phyloP scores from a whole-genome alignment of 495 filamentous ascomycete genomes.

The Aspergillus incahuasiensis region DNA sequence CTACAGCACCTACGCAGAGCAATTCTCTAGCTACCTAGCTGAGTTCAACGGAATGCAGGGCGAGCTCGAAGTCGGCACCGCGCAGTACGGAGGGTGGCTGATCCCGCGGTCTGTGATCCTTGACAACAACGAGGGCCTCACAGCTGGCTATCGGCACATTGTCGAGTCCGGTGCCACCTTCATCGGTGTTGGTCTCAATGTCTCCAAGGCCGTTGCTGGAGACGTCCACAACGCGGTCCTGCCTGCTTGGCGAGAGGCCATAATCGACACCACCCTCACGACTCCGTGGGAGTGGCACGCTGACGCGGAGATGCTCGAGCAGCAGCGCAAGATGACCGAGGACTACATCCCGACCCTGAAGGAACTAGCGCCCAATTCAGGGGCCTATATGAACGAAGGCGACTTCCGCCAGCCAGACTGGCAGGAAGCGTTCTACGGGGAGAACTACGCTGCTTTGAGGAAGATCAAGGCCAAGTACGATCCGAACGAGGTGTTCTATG shows the following conservation, averaged over 20 bases:
- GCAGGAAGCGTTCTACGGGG: slow-evolving; percentile 49
- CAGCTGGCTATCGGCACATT: slow-evolving; percentile 34
- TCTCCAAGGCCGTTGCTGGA: slow-evolving; percentile 33
- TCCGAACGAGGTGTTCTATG: slow-evolving; percentile 57
- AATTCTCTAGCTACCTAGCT: slow-evolving; percentile 42
- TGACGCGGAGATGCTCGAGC: slow-evolving; percentile 27
- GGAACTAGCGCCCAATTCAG: slow-evolving; percentile 32
- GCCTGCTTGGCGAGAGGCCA: slow-evolving; percentile 54
- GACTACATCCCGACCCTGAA: slow-evolving; percentile 39
- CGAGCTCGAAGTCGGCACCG: slow-evolving; percentile 38
- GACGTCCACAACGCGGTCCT: slow-evolving; percentile 52
- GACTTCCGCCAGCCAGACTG: slow-evolving; percentile 49
- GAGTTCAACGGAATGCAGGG: slow-evolving; percentile 39
- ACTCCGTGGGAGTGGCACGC: slow-evolving; percentile 41
- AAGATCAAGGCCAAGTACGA: slow-evolving; percentile 49
- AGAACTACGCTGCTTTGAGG: slow-evolving; percentile 35
- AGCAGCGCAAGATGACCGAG: slow-evolving; percentile 38
- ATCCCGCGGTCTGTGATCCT: slow-evolving; percentile 47
- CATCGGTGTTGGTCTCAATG: slow-evolving; percentile 42
- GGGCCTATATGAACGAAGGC: slow-evolving; percentile 40
- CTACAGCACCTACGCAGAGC: slow-evolving; percentile 21
- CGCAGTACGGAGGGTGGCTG: slow-evolving; percentile 55
- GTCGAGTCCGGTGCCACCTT: slow-evolving; percentile 39
- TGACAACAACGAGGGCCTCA: slow-evolving; percentile 44
- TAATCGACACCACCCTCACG: slow-evolving; percentile 39